A percentile compares a stretch with the other conserved stretches of the same genome.
Evolutionary conservation across 23 red algal species (phyloP).

Genomic region (Rhodosorus marinus): DNA sequence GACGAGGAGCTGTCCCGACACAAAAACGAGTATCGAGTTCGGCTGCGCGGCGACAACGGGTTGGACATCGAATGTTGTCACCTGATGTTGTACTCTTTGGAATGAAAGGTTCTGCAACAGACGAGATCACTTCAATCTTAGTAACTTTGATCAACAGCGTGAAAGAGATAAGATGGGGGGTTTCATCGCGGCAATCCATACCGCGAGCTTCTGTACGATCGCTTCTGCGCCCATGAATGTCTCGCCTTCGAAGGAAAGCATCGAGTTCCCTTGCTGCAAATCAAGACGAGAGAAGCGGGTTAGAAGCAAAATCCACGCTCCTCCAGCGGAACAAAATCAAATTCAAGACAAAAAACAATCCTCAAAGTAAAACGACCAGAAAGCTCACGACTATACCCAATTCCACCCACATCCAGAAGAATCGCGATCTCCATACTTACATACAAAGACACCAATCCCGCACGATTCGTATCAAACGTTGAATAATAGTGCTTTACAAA

Average conservation of each 20-base stretch:
- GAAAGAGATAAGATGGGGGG: not conserved
- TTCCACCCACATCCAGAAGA: too few relatives aligned
- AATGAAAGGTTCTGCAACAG: conserved; percentile 32
- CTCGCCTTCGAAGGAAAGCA: conserved; percentile 82
- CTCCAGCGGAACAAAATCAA: too few relatives aligned
- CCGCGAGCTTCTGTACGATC: conserved; percentile 60
- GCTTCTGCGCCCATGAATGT: conserved; percentile 47
- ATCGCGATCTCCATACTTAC: too few relatives aligned
- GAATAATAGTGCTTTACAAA: conserved; percentile 81
- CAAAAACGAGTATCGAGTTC: conserved; percentile 69
- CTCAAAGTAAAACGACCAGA: too few relatives aligned
- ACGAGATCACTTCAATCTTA: not conserved
- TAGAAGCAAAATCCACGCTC: too few relatives aligned
- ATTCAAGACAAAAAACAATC: too few relatives aligned
- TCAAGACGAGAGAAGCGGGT: not conserved
- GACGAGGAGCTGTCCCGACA: conserved; percentile 70
- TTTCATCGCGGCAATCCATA: too few relatives aligned
- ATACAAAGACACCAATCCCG: conserved; percentile 53
- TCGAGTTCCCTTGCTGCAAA: conserved; percentile 30
- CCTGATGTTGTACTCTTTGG: conserved; percentile 72
- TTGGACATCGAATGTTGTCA: conserved; percentile 63
- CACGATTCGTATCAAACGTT: conserved; percentile 53
- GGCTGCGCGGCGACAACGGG: conserved; percentile 30
- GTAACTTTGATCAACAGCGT: not conserved
- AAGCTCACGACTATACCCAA: too few relatives aligned